phyloP scores from a whole-genome alignment of 352 stramenopile species.

The Globisporangium paddicum region DNA sequence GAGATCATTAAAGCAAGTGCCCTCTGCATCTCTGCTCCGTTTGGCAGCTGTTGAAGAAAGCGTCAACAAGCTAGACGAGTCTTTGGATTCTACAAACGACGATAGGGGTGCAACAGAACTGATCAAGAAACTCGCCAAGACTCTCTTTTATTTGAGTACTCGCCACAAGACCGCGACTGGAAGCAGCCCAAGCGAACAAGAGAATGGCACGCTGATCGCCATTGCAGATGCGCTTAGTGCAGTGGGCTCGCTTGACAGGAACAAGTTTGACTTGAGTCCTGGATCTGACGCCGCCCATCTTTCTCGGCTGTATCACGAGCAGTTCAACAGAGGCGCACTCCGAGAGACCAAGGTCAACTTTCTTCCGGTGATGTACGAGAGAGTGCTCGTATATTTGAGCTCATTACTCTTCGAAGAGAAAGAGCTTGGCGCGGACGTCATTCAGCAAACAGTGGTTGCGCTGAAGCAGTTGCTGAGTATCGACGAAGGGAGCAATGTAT shows the following conservation, averaged over 20 bases:
- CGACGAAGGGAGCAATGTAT: slow-evolving; percentile 26
- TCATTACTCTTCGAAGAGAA: slow-evolving; percentile 62
- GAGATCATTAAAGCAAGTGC: not conserved
- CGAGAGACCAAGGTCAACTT: slow-evolving; percentile 48
- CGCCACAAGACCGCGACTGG: slow-evolving; percentile 5
- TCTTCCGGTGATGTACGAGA: slow-evolving; percentile 49
- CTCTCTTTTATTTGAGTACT: slow-evolving; percentile 48
- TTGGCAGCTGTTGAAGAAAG: slow-evolving; percentile 11
- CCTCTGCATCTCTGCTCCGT: slow-evolving; percentile 10
- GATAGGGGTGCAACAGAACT: not conserved
- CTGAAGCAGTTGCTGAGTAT: slow-evolving; percentile 46
- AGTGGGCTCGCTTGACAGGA: slow-evolving; percentile 51
- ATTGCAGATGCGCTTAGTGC: slow-evolving; percentile 66
- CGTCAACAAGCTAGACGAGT: slow-evolving; percentile 10
- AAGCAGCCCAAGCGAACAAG: not conserved
- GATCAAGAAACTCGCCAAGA: slow-evolving; percentile 43
- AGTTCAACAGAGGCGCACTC: slow-evolving; percentile 56
- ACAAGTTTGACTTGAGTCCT: slow-evolving; percentile 58
- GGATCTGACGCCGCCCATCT: slow-evolving; percentile 42
- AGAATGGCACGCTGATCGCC: slow-evolving; percentile 14
- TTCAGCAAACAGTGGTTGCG: slow-evolving; percentile 40
- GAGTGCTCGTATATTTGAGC: slow-evolving; percentile 48
- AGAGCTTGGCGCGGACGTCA: slow-evolving; percentile 22
- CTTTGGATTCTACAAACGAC: slow-evolving; percentile 2
- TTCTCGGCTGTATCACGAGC: slow-evolving; percentile 42